Evolutionary conservation across 2,329 filamentous ascomycete species (phyloP), one percentile per base, ranked within the genome.

Genomic region (Ophiostoma tasmaniense): DNA sequence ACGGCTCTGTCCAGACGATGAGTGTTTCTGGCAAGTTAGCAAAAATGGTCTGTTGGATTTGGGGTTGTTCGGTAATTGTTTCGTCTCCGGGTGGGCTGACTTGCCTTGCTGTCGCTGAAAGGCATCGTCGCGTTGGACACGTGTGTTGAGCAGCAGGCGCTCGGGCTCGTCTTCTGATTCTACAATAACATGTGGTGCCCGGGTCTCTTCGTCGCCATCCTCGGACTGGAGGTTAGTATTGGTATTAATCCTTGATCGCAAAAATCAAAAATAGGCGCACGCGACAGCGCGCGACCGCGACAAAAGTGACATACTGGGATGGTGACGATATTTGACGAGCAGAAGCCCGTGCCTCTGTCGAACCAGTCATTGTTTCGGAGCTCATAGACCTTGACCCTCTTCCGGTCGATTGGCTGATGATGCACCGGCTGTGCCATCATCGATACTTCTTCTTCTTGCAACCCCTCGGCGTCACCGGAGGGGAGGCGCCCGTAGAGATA

Each of bases 301-400:
- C 28, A 6, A 70, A 28, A 35, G 28, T 33, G 17, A 37, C 59
- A 62, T 86, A 65, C 64, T 22, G 39, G 22, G 37, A 95, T 91
- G 78, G 88, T 85, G 72, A 89, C 81, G 73, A 90, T 86, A 73
- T 88, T 85, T 65, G 93, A 93, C 71, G 88, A 91, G 79, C 95
- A 98, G 79, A 97, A 97, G 72, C 95, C 95, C 65, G 95, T 99
- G 73, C 95, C 95, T 76, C 94, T 87, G 81, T 99, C 95, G 78
- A 94, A 97, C 95, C 95, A 99, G 87, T 98, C 95, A 85, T 96
- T 97, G 81, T 97, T 93, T 79, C 92, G 92, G 76, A 99, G 86
- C 83, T 98, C 95, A 80, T 99, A 99, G 78, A 99, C 95, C 84
- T 99, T 99, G 80, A 98, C 95, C 84, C 95, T 86, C 79, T 86